Evolutionary conservation across 495 filamentous ascomycete species (phyloP).

Genomic region (Penicillium argentinense): DNA sequence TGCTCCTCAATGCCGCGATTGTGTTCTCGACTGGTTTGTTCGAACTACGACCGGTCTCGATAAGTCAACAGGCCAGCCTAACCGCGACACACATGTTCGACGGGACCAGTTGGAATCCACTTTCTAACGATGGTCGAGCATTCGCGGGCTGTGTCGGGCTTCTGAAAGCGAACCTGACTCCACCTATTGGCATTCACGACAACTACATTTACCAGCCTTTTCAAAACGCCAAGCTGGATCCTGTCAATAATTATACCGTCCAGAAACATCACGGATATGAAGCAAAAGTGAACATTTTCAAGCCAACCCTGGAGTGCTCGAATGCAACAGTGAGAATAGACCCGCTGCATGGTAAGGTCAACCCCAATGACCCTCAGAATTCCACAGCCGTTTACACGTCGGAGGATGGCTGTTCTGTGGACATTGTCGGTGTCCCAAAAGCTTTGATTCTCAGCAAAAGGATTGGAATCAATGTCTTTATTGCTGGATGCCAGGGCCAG

Average conservation of each 20-base stretch:
- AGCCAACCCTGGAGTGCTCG: background rate
- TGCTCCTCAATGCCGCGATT: slow-evolving; percentile 8
- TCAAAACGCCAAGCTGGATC: background rate
- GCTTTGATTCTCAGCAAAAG: background rate
- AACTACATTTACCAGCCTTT: background rate
- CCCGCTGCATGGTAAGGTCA: no score
- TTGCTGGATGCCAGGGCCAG: background rate
- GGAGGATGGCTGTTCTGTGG: background rate
- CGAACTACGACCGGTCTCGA: background rate
- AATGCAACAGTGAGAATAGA: no score
- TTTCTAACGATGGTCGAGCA: background rate
- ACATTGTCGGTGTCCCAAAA: background rate
- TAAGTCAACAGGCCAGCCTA: background rate
- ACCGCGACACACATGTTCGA: background rate
- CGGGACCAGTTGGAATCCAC: background rate
- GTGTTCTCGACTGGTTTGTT: slow-evolving; percentile 19
- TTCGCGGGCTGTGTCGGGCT: background rate
- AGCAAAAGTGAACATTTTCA: background rate
- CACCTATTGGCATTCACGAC: background rate
- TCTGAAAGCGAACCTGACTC: background rate
- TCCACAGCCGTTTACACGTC: background rate
- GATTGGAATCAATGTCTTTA: background rate
- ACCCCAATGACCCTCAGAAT: no score
- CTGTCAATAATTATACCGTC: background rate
- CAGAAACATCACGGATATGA: background rate